A percentile compares a stretch with the other conserved stretches of the same genome.
Conservation (phyloP, 1,284 basidiomycete genomes). For the Athelia sp. region DNA sequence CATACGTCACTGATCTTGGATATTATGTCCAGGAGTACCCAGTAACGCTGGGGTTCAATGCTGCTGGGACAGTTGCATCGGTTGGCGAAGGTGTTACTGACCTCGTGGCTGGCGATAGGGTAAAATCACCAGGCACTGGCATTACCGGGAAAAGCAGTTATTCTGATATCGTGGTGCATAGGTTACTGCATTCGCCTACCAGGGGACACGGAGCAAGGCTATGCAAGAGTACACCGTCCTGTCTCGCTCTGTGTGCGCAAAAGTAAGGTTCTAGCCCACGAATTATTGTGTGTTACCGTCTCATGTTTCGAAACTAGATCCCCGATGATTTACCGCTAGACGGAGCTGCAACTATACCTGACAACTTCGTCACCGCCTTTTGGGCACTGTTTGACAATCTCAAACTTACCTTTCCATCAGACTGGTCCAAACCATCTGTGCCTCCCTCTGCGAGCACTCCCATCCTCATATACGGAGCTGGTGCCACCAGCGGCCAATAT, state of each 20-base stretch:
- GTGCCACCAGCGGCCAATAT: slow-evolving; percentile 51
- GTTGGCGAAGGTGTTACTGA: slow-evolving; percentile 35
- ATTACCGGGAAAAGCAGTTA: too few relatives aligned
- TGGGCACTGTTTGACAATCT: slow-evolving; percentile 43
- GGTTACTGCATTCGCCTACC: slow-evolving; percentile 33
- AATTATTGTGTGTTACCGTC: background rate
- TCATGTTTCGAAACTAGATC: slow-evolving; percentile 23
- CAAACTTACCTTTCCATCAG: slow-evolving; percentile 30
- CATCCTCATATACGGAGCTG: slow-evolving; percentile 52
- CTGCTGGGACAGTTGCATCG: slow-evolving; percentile 32
- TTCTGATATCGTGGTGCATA: slow-evolving; percentile 12
- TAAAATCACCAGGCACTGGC: slow-evolving; percentile 9
- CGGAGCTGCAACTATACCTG: slow-evolving; percentile 42
- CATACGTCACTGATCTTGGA: slow-evolving; percentile 34
- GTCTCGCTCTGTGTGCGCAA: slow-evolving; percentile 29
- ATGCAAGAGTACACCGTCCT: slow-evolving; percentile 39
- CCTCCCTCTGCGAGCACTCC: slow-evolving; percentile 30
- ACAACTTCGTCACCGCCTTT: slow-evolving; percentile 47
- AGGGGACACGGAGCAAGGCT: slow-evolving; percentile 25
- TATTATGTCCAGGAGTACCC: slow-evolving; percentile 32
- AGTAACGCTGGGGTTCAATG: slow-evolving; percentile 33
- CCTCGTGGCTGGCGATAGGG: slow-evolving; percentile 39
- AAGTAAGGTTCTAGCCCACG: slow-evolving; percentile 25
- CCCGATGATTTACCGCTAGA: slow-evolving; percentile 33
- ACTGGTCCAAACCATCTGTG: slow-evolving; percentile 26